Base-by-base conservation (phyloP, 1,284 basidiomycete genomes). In the Ganoderma meredithae region DNA sequence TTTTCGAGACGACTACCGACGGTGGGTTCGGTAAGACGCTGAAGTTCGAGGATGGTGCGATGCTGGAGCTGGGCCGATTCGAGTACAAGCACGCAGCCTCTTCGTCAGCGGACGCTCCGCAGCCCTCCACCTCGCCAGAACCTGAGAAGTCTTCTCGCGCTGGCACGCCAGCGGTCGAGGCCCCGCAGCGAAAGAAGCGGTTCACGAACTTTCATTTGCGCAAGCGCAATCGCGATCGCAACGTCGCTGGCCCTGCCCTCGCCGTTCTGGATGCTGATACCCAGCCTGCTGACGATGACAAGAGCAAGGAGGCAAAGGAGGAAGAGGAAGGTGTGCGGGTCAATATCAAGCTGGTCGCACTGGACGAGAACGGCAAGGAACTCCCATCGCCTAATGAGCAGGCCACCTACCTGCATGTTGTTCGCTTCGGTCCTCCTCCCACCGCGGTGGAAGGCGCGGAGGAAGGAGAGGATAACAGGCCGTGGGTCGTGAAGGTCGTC, bases 401-500 rank as follows among this genome's bases (percentile, higher is more conserved):
- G 79, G 85, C 89, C 33, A 96, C 95, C 0, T 95, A 95, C 77
- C 84, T 97, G 59, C 91, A 95, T 69, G 86, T 97, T 67, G 88
- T 93, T n/a, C 86, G 93, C 44, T 85, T 93, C 68, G 93, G 92
- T 1, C 69, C 77, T 8, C 70, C 81, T 3, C 75, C 79, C 2
- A 39, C 74, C 13, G 71, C 74, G 13, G 72, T 79, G n/a, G 71
- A 75, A 15, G 73, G 73, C n/a, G 64, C 70, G 10, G 65, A 75
- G 39, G 80, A 79, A 9, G 83, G 81, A 61, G 83, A 63, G 25
- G 62, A 84, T 65, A 83, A 81, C 44, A 75, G 90, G 82, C 85
- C 93, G 65, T 97, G 95, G 95, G 90, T 95, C 12, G 93, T 96
- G 76, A 93, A 91, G 76, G 95, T 97, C 49, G 90, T 96, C 65